Percentiles rank a stretch among this genome's conserved stretches.
Conservation (phyloP, 2,329 filamentous ascomycete genomes). For the Claviceps digitariae region DNA sequence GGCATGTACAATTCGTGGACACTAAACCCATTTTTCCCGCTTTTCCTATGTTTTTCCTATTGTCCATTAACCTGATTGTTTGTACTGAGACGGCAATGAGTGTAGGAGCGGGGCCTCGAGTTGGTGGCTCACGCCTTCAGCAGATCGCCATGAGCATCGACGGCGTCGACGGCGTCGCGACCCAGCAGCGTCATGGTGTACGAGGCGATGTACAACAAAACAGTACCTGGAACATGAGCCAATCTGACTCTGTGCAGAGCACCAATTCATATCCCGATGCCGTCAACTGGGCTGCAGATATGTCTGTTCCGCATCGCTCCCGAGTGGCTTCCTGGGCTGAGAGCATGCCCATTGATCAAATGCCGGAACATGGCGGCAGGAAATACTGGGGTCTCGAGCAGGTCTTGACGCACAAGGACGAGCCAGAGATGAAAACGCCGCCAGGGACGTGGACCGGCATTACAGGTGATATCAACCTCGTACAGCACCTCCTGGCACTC, state of each 20-base stretch:
- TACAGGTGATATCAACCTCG: constrained; percentile 41
- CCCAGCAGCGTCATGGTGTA: constrained; percentile 15
- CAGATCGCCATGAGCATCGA: constrained; percentile 17
- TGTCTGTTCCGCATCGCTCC: constrained; percentile 26
- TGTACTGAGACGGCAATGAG: constrained; percentile 7
- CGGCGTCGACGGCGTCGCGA: constrained; percentile 14
- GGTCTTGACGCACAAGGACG: constrained; percentile 31
- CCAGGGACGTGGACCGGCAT: constrained; percentile 45
- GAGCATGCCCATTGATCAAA: constrained; percentile 21
- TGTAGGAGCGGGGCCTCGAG: constrained; percentile 16
- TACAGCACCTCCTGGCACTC: constrained; percentile 49
- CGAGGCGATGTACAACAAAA: constrained; percentile 28
- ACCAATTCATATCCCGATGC: constrained; percentile 32
- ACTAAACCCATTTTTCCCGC: constrained; percentile 16
- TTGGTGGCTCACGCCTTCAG: not conserved
- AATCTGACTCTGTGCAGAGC: constrained; percentile 31
- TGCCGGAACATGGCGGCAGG: constrained; percentile 16
- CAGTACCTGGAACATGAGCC: constrained; percentile 38
- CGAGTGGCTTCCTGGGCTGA: constrained; percentile 39
- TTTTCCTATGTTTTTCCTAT: too few relatives aligned
- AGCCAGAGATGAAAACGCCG: constrained; percentile 29
- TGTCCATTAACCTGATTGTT: constrained; percentile 8
- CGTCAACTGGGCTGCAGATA: constrained; percentile 32
- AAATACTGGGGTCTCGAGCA: constrained; percentile 31
- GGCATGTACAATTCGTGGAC: constrained; percentile 8